phyloP scores from a whole-genome alignment of 495 filamentous ascomycete genomes.

The Penicillium taxi region DNA sequence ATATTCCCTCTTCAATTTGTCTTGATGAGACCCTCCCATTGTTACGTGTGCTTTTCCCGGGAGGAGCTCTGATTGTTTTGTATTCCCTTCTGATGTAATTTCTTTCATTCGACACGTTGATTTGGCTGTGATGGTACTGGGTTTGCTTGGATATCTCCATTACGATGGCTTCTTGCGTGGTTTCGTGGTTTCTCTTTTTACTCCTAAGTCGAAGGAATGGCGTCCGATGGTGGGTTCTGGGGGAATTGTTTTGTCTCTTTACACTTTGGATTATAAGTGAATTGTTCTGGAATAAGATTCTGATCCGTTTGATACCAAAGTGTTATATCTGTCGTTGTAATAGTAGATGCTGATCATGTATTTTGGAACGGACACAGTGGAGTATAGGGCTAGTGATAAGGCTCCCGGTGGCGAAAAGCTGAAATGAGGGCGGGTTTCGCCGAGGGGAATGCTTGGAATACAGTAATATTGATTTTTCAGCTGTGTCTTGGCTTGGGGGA shows the following conservation, averaged over 20 bases:
- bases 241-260: conserved; percentile 21
- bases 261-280: no score
- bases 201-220: conserved; percentile 29
- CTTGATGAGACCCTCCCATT: conserved; percentile 16
- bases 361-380: no score
- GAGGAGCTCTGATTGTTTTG: conserved; percentile 16
- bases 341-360: no score
- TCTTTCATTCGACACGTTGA: conserved; percentile 21
- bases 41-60: conserved; percentile 25
- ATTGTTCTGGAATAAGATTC: no score
- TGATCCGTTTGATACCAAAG: no score
- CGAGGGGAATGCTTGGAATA: no score
- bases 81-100: conserved; percentile 25
- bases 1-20: conserved; percentile 12
- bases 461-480: no score
- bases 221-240: conserved; percentile 39
- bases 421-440: no score
- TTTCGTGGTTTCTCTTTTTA: conserved; percentile 8
- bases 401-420: no score
- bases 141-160: conserved; percentile 31
- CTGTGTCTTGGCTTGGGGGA: no score
- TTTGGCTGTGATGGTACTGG: conserved; percentile 21
- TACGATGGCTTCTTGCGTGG: conserved; percentile 23
- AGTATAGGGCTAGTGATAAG: no score
- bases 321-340: no score